Evolutionary conservation across 129 eudicot genomes (phyloP), one percentile per base, ranked within the genome.

Genomic region (Chrysanthemum seticuspe): DNA sequence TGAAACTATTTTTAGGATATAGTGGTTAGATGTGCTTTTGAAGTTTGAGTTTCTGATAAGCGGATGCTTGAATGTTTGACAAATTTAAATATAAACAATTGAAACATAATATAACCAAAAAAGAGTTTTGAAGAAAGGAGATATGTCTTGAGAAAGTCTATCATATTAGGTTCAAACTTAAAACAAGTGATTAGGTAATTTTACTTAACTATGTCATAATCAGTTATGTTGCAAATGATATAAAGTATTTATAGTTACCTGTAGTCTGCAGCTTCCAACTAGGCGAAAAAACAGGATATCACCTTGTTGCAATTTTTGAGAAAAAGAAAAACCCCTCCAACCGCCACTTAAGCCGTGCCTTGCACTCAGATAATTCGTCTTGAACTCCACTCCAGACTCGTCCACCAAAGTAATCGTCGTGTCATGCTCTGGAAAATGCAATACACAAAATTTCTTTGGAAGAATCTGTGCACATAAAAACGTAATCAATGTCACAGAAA

Each of bases 321-420:
- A 60, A 29, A 15, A 3, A 9, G 51, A 69, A 69, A 69, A 69
- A 14, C 74, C 73, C 62, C 62, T 52, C 74, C 72, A 68, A 48
- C 72, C 72, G 48, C 72, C 72, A 50, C 72, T 69, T 29, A 69
- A 53, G 14, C 74, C 74, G 4, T 15, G 62, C 74, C 74, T 69
- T 36, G 4, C 49, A 2, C 16, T 69, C 74, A 69, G 54, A 69
- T 69, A 69, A 40, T 69, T 69, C 10, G 62, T 69, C 51, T 69
- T 29, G 47, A 68, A 68, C 59, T 68, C 72, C 59, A 21, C 27
- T 52, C 74, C 74, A 69, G 45, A 53, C 74, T 69, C 74, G 8
- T 69, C 74, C 50, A 69, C 62, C 8, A 69, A 61, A 69, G 62
- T 69, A 69, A 69, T 56, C 5, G 74, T 69, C 10, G 62, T 29